These are phyloP conservation scores for Lactifluus subvellereus DNA, from an alignment of 768 basidiomycete genomes.

Conservation along the genomic window DNA sequence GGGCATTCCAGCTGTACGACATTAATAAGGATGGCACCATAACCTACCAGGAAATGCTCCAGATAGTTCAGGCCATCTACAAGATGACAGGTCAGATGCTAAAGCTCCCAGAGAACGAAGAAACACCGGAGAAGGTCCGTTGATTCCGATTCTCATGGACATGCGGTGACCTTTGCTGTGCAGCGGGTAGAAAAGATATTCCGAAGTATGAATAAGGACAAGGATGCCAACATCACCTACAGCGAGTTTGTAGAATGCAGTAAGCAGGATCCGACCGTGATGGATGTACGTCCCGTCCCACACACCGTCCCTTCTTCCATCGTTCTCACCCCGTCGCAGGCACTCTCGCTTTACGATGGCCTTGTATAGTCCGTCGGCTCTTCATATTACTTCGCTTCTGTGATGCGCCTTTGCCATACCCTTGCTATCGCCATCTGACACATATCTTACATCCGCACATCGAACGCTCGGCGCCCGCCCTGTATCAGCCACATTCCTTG, in stretches of 20 bases:
- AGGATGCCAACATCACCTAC: conserved; percentile 88
- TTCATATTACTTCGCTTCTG: neutral
- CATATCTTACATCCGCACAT: conserved; percentile 4
- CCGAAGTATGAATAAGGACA: conserved; percentile 93
- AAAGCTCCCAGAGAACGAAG: conserved; percentile 94
- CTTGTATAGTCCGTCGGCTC: conserved; percentile 50
- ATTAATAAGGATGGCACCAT: conserved; percentile 98
- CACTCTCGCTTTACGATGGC: conserved; percentile 91
- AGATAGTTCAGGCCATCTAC: conserved; percentile 97
- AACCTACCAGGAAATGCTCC: conserved; percentile 98
- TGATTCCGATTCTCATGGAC: neutral
- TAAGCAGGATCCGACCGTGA: conserved; percentile 98
- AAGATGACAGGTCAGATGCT: conserved; percentile 99
- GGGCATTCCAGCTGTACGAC: conserved; percentile 99
- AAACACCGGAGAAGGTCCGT: conserved; percentile 95
- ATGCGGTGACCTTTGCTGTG: conserved; percentile 19
- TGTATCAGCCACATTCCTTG: conserved; percentile 2
- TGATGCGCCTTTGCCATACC: neutral
- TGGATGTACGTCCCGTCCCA: conserved; percentile 57
- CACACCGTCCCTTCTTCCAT: conserved; percentile 8
- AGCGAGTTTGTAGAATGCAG: conserved; percentile 98
- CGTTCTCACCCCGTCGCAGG: conserved; percentile 41
- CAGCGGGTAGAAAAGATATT: conserved; percentile 99
- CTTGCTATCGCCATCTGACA: conserved; percentile 1
- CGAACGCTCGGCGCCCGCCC: neutral